Percentiles rank a stretch among this genome's conserved stretches.
phyloP scores from a whole-genome alignment of 306 rosid genomes.

The Cucurbita maxima region DNA sequence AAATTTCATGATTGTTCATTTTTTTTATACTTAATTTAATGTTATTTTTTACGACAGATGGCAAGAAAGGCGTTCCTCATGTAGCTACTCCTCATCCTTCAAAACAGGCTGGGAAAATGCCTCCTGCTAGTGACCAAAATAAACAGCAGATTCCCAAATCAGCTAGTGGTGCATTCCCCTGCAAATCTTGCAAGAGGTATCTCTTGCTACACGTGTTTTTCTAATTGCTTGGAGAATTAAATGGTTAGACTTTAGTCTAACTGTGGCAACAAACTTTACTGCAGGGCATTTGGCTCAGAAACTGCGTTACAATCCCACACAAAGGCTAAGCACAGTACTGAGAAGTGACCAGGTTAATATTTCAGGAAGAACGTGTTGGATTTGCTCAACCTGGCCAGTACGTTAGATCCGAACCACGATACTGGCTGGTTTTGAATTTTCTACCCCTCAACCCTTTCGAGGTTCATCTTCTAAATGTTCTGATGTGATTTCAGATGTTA shows the following conservation, averaged over 20 bases:
- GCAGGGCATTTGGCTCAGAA: constrained; percentile 53
- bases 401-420: not conserved
- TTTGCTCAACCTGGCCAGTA: not conserved
- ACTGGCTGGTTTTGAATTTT: constrained; percentile 3
- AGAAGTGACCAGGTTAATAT: constrained; percentile 14
- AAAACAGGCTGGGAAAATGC: constrained; percentile 33
- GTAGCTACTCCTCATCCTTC: constrained; percentile 56
- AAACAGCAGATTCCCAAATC: constrained; percentile 39
- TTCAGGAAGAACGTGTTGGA: not conserved
- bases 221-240: not conserved
- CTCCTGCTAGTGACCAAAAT: constrained; percentile 13
- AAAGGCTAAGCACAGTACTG: constrained; percentile 48
- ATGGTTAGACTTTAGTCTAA: not conserved
- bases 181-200: constrained; percentile 46
- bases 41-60: constrained; percentile 12
- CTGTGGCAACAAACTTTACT: not conserved
- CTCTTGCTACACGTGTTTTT: not conserved
- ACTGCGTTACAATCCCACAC: constrained; percentile 44
- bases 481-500: not conserved
- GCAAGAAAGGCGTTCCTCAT: constrained; percentile 27
- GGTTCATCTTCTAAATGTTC: not conserved
- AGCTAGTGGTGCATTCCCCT: constrained; percentile 22
- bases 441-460: not conserved
- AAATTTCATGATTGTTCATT: not conserved
- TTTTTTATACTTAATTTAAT: no score